Base-by-base conservation (phyloP, 106 monocot species). In the Dendrobium catenatum region DNA sequence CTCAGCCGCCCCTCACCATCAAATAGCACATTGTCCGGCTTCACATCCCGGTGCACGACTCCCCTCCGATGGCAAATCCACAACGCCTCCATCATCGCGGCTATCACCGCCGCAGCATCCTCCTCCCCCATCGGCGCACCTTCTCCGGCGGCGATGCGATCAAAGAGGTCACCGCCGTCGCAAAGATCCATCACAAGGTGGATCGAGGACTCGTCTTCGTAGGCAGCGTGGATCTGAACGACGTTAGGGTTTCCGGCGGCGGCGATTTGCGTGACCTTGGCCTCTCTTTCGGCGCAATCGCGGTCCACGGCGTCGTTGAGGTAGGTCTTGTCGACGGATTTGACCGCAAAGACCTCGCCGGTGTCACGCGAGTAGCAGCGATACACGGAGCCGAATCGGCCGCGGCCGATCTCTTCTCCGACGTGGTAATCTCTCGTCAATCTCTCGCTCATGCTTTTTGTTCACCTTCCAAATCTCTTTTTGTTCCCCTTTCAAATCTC, bases 21-120 rank as follows among this genome's bases (percentile, higher is more conserved):
- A 80, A 96, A 90, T 1, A 96, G 79, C 29, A 96, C 73, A 80
- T 96, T 94, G 78, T 94, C 94, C 9, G 94, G 96, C 82, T 96
- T 96, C 67, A 96, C 49, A 80, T 96, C 96, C 15, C 96, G 87
- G 80, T 96, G 96, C 43, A 86, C 92, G 54, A 96, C 86, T 24
- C 94, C 94, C 0, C 86, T 81, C 55, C 89, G 83, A 83, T 96
- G 96, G 80, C 96, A 96, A 73, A 79, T 80, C 5, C 85, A 87
- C 72, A 96, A 72, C 49, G 90, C 89, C 82, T 94, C 86, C 84
- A 89, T 90, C 29, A 96, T 80, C 68, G 80, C 78, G 16, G 80
- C 74, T 85, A 91, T 79, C 20, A 96, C 56, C 2, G 66, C 77
- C 15, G 83, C 89, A 6, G 89, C 94, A 46, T 84, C 89, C 13